A percentile compares a stretch with the other conserved stretches of the same genome.
Conservation (phyloP, 202 grass and related monocot genomes). For the Cymbopogon flexuosus region DNA sequence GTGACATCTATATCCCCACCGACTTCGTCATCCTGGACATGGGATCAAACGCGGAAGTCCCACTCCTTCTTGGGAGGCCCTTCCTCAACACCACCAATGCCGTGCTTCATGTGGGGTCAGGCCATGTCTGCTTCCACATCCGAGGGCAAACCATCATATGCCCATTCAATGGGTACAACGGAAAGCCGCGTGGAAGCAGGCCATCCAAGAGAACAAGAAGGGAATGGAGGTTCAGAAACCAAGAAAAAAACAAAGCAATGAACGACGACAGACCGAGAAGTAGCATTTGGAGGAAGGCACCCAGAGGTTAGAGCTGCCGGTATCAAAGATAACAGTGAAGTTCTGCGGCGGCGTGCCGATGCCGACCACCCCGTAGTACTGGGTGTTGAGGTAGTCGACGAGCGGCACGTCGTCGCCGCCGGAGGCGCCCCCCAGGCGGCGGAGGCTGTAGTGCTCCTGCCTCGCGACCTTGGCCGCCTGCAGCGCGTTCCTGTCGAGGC, state of each 20-base stretch:
- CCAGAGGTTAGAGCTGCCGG: conserved; percentile 81
- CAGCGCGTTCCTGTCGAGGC: conserved; percentile 34
- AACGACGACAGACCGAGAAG: conserved; percentile 49
- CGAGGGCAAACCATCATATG: too few species aligned
- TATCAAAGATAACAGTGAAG: conserved; percentile 74
- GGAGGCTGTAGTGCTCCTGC: neutral
- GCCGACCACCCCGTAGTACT: conserved; percentile 68
- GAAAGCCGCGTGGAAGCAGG: too few species aligned
- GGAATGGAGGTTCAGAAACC: too few species aligned
- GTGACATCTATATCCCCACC: neutral
- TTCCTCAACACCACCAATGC: too few species aligned
- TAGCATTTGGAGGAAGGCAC: conserved; percentile 80
- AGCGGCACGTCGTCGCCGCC: conserved; percentile 47
- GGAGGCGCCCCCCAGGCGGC: neutral
- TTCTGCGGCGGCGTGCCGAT: conserved; percentile 64
- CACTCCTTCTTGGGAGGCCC: too few species aligned
- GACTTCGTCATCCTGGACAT: too few species aligned
- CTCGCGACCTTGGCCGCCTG: conserved; percentile 39
- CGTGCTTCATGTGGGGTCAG: too few species aligned
- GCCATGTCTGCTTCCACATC: too few species aligned
- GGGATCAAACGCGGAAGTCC: too few species aligned
- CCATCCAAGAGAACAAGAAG: too few species aligned
- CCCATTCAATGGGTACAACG: too few species aligned
- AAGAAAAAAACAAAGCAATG: neutral
- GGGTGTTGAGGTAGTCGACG: conserved; percentile 67